Evolutionary conservation across 1,139 yeast genomes (phyloP).

Genomic region (Taphrina wiesneri): DNA sequence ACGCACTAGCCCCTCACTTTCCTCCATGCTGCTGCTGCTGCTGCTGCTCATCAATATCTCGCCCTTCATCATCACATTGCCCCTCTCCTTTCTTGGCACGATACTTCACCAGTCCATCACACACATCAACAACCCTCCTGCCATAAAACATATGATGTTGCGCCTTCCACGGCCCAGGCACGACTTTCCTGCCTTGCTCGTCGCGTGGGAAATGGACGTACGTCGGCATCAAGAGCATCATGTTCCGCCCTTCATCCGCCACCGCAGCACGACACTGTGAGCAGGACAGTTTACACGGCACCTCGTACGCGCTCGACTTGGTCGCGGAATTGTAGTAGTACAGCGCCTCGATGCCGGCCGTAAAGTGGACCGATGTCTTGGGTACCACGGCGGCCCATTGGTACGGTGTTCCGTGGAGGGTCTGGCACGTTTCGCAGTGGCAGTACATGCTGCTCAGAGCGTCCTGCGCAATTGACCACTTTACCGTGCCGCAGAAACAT

Average conservation of each 20-base stretch:
- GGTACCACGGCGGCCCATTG: conserved; percentile 33
- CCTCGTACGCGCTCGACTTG: background rate
- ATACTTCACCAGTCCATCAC: conserved; percentile 23
- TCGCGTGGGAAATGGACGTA: conserved; percentile 20
- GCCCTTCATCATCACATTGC: conserved; percentile 14
- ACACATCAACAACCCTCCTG: conserved; percentile 24
- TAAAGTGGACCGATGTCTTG: conserved; percentile 9
- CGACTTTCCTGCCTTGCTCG: background rate
- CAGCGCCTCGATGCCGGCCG: background rate
- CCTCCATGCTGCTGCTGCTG: too few species aligned
- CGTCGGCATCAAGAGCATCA: conserved; percentile 32
- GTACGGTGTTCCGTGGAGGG: conserved; percentile 25
- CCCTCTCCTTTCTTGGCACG: conserved; percentile 26
- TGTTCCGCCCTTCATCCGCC: conserved; percentile 33
- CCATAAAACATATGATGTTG: conserved; percentile 30
- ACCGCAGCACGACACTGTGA: conserved; percentile 16
- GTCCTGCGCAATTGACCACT: conserved; percentile 9
- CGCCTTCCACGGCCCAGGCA: conserved; percentile 17
- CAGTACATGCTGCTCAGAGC: conserved; percentile 28
- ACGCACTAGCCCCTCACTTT: background rate
- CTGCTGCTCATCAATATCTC: background rate
- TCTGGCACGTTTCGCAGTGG: conserved; percentile 32
- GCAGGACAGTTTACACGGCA: conserved; percentile 30
- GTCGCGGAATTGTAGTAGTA: background rate
- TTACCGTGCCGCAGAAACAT: conserved; percentile 24